Base-by-base conservation (phyloP, 768 basidiomycete genomes). In the Porphyrellus cyaneotinctus region DNA sequence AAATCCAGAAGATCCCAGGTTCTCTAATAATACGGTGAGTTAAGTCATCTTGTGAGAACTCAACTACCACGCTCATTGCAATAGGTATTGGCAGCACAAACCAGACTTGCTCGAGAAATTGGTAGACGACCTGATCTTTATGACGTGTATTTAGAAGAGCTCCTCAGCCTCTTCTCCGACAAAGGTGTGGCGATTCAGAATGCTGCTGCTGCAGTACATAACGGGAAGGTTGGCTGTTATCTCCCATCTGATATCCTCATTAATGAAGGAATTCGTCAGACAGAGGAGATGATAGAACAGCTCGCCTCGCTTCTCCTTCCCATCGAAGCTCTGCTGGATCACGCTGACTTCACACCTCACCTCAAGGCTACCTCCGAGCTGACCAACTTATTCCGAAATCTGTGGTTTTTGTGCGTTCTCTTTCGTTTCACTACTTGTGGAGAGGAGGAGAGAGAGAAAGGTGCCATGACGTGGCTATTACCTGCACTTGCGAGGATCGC, bases 181-280 rank as follows among this genome's bases (percentile, higher is more conserved):
- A 95, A 95, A 70, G 92, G 92, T 20, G 82, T 94, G 13, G 87
- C 85, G 7, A 91, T 95, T 28, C 94, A 97, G 67, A 91, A 91
- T 64, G 68, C 83, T 17, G 86, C 86, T 46, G 79, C 83, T 4
- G 74, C 80, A 2, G 83, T 84, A 56, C 80, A 80, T 51, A 80
- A 80, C 56, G 71, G 83, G 30, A 88, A 90, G 76, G 88, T 87
- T 58, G 18, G 67, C 51, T 45, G 43, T 49, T 26, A 28, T 53
- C 47, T 59, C 28, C 36, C 14, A 50, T 52, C 46, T 47, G 42
- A 37, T 44, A 26, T 18, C 42, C 14, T 50, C 24, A 23, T 53
- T 58, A 28, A 60, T 43, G 36, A 52, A 39, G 22, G 23, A 15
- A 49, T 35, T 32, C 6, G 5, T 24, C 52, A 91, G 86, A 84